Evolutionary conservation across 192 early-diverging fungal species (phyloP).

Genomic region (Mortierella claussenii): DNA sequence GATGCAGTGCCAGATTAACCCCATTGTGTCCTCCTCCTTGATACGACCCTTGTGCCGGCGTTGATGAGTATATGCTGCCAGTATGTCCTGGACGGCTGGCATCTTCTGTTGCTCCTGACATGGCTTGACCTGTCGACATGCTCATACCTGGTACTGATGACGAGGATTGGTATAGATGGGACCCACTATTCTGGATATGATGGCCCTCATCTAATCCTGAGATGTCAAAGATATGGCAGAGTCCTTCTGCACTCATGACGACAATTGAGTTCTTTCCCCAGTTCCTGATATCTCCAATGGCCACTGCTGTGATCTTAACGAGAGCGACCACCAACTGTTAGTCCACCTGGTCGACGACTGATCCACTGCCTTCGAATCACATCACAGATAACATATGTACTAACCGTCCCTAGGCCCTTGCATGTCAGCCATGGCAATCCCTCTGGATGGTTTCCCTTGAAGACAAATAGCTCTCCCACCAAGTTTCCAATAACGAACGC

Average conservation of each 20-base stretch:
- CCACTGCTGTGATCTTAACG: constrained; percentile 65
- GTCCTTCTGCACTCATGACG: constrained; percentile 65
- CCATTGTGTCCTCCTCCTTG: not conserved
- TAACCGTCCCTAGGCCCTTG: constrained; percentile 64
- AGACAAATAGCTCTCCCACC: constrained; percentile 65
- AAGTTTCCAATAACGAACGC: constrained; percentile 72
- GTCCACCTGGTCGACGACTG: not conserved
- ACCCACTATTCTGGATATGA: no score
- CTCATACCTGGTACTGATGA: not conserved
- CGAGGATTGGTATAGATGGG: not conserved
- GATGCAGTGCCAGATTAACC: constrained; percentile 1
- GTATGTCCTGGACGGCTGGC: constrained; percentile 8
- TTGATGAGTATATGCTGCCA: constrained; percentile 29
- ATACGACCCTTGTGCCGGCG: constrained; percentile 23
- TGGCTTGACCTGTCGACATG: not conserved
- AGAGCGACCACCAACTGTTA: not conserved
- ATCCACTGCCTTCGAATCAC: not conserved
- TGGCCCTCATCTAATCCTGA: constrained; percentile 21
- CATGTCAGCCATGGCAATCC: constrained; percentile 59
- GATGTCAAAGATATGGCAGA: constrained; percentile 67
- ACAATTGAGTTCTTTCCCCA: constrained; percentile 68
- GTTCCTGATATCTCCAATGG: constrained; percentile 67
- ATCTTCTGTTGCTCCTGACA: constrained; percentile 3
- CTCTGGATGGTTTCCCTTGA: constrained; percentile 60
- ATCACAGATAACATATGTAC: not conserved